Evolutionary conservation across 495 filamentous ascomycete genomes (phyloP).

Genomic region (Astrothelium macrocarpum): DNA sequence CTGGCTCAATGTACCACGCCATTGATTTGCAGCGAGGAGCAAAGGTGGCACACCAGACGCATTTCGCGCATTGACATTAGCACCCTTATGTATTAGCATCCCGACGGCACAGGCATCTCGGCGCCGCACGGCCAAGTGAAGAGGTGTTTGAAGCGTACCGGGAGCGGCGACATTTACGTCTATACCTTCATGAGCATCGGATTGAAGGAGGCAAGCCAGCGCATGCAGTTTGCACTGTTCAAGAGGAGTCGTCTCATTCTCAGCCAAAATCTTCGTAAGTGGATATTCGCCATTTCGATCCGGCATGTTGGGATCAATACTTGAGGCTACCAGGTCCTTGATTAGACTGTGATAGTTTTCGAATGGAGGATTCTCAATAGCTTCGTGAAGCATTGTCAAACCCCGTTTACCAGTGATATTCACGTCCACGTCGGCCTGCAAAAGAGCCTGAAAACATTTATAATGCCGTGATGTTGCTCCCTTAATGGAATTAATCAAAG

Average conservation of each 20-base stretch:
- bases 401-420: neutral
- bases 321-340: slow-evolving; percentile 3
- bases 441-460: neutral
- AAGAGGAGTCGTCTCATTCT: neutral
- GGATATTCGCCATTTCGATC: slow-evolving; percentile 16
- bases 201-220: slow-evolving; percentile 9
- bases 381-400: neutral
- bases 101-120: slow-evolving; percentile 14
- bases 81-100: slow-evolving; percentile 14
- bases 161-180: slow-evolving; percentile 13
- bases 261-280: slow-evolving; percentile 13
- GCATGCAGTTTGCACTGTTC: neutral
- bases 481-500: neutral
- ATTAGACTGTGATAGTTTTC: neutral
- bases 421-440: neutral
- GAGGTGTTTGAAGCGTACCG: slow-evolving; percentile 16
- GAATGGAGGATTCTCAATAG: neutral
- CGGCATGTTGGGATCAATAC: slow-evolving; percentile 7
- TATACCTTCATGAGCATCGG: neutral
- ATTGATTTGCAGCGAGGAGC: slow-evolving; percentile 3
- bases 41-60: slow-evolving; percentile 2
- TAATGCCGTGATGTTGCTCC: neutral
- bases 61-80: slow-evolving; percentile 9
- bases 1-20: neutral
- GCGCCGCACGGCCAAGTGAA: slow-evolving; percentile 20